Evolutionary conservation across 345 rosid species (phyloP).

Genomic region (Nephelium lappaceum): DNA sequence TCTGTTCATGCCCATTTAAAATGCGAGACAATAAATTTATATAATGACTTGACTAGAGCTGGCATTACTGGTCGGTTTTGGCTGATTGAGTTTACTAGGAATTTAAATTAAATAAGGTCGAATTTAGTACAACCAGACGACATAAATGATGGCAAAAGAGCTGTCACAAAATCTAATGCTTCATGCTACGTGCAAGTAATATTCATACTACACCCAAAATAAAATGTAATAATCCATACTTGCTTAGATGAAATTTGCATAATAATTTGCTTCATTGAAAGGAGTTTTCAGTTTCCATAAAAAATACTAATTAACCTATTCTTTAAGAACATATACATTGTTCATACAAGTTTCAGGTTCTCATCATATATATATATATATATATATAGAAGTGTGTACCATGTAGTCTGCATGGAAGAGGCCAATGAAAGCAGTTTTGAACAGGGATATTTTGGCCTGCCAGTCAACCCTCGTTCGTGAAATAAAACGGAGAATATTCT

Average conservation of each 20-base stretch:
- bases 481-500: constrained; percentile 44
- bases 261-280: neutral
- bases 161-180: constrained; percentile 7
- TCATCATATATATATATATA: neutral
- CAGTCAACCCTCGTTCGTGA: constrained; percentile 37
- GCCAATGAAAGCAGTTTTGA: constrained; percentile 19
- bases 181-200: constrained; percentile 10
- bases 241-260: neutral
- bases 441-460: constrained; percentile 31
- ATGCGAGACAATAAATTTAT: neutral
- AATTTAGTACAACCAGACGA: neutral
- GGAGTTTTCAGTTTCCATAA: no score
- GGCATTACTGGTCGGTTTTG: neutral
- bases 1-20: neutral
- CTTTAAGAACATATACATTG: no score
- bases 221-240: neutral
- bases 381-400: neutral
- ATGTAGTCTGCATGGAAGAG: constrained; percentile 24
- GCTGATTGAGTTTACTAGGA: neutral
- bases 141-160: neutral
- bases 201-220: neutral
- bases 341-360: no score
- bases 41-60: neutral
- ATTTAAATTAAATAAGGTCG: neutral
- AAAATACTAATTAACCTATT: no score